Base-by-base conservation (phyloP, 140 eudicot genomes). In the Ambrosia hybrid region DNA sequence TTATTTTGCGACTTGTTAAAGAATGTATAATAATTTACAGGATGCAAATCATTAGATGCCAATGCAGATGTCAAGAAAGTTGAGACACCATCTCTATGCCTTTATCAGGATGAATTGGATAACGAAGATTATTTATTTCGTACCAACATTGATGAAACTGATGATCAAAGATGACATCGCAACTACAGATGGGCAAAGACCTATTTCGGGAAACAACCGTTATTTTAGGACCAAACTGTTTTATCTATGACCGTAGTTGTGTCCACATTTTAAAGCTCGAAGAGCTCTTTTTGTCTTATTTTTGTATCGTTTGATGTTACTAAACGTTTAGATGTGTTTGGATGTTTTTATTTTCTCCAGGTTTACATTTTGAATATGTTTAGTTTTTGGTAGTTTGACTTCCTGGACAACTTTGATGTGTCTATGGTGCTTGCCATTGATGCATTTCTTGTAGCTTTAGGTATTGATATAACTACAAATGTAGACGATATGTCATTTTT, bases 71-170 rank as follows among this genome's bases (percentile, higher is more conserved):
- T 74, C 13, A 81, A 73, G 70, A 84, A 75, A 81, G 62, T 57
- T 51, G 84, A 78, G 2, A 13, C 77, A 62, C 90, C 96, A 72
- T 57, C 83, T 11, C 61, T 90, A 8, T 60, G 80, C 61, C 85
- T 88, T 58, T 85, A n/a, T 55, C 99, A 94, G 41, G 99, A 94
- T 33, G 99, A 90, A 67, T 67, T 94, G 68, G 99, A 94, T n/a
- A 67, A 80, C 43, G 99, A 94, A 79, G 90, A 90, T 82, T 94
- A 67, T 74, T 57, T 94, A 63, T 90, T 90, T 63, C 91, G 96
- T 45, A 85, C 85, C 78, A 85, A 92, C 80, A 26, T 92, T 38
- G 95, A 85, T 68, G 96, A 85, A 16, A 49, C 72, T 79, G 85
- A 78, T 15, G 79, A 68, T 74, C 9, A 70, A 57, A 61, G 65